Conservation (phyloP, 116 monocot genomes). For the Dioscorea cayenensis region DNA sequence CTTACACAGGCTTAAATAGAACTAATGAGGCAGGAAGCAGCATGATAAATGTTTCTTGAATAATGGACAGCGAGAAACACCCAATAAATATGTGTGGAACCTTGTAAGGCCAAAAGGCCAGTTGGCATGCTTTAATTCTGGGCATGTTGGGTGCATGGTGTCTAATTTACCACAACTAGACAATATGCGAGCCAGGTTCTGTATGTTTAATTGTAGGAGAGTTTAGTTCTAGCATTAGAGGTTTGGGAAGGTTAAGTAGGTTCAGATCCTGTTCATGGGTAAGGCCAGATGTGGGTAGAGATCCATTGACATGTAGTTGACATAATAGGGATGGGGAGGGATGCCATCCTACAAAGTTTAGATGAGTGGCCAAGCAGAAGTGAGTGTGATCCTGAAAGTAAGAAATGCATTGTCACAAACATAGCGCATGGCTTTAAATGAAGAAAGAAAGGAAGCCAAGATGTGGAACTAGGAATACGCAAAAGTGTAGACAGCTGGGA, state of each 20-base stretch:
- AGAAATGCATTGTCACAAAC: constrained; percentile 3
- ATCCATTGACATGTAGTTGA: constrained; percentile 12
- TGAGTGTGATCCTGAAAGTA: constrained; percentile 13
- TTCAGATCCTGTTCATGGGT: constrained; percentile 24
- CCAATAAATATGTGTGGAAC: background rate
- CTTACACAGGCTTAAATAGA: constrained; percentile 38
- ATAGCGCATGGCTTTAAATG: constrained; percentile 3
- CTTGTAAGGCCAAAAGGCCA: constrained; percentile 28
- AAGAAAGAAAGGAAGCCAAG: constrained; percentile 14
- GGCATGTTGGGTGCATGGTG: constrained; percentile 42
- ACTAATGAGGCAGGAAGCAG: constrained; percentile 19
- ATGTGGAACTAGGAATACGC: constrained; percentile 11
- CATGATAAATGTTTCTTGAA: constrained; percentile 11
- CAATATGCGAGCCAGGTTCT: constrained; percentile 19
- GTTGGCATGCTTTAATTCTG: constrained; percentile 42
- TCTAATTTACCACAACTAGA: constrained; percentile 36
- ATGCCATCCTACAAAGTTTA: constrained; percentile 10
- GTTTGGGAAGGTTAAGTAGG: constrained; percentile 23
- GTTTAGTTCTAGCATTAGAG: constrained; percentile 17
- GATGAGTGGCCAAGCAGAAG: background rate
- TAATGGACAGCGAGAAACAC: too few species aligned
- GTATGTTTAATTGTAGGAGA: constrained; percentile 16
- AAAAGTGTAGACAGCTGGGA: constrained; percentile 21
- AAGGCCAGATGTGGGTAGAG: constrained; percentile 14
- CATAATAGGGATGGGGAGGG: constrained; percentile 12